Evolutionary conservation across 2,329 filamentous ascomycete species (phyloP), one percentile per base, ranked within the genome.

Genomic region (Neocatenulostroma microsporum): DNA sequence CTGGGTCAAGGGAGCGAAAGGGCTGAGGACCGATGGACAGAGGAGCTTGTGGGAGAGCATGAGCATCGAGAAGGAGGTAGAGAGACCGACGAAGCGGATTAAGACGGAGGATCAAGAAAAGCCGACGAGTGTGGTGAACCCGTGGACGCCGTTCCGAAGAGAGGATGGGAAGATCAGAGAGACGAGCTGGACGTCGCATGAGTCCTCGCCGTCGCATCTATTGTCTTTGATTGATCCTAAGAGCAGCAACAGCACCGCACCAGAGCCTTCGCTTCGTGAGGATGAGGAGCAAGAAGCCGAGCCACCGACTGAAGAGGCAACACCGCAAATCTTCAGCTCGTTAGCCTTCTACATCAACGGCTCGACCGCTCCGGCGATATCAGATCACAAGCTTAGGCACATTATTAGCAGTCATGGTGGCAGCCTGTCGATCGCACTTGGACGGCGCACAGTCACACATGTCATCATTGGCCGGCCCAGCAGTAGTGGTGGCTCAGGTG

Each of bases 321-420:
- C 32, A 27, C 50, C 53, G 5, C 54, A 54, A 28, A 50, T 57
- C 30, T 55, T 95, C 56, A 63, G 74, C 29, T 76, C 78, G 12
- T 70, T 87, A 15, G 79, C 76, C 34, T 73, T 94, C 50, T 91
- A 89, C 63, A 74, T 95, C 61, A 94, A 94, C 61, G 87, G 87
- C 42, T 88, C 83, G 48, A 94, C 86, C 2, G 73, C 79, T 41
- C 87, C 88, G 1, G 61, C 77, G 17, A 74, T 94, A 44, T 93
- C 84, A 11, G 88, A 95, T 60, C 84, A 94, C 64, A 82, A 76
- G 56, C 73, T 95, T 39, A 93, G 91, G 67, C 78, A 80, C 37
- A 60, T 93, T 12, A 72, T 95, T 24, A 76, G 73, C 4, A 70
- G 78, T 39, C 77, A 94, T 54, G 89, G 88, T 13, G 89, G 78